Conservation (phyloP, 352 stramenopile genomes). For the Phytopythium oedochilum region DNA sequence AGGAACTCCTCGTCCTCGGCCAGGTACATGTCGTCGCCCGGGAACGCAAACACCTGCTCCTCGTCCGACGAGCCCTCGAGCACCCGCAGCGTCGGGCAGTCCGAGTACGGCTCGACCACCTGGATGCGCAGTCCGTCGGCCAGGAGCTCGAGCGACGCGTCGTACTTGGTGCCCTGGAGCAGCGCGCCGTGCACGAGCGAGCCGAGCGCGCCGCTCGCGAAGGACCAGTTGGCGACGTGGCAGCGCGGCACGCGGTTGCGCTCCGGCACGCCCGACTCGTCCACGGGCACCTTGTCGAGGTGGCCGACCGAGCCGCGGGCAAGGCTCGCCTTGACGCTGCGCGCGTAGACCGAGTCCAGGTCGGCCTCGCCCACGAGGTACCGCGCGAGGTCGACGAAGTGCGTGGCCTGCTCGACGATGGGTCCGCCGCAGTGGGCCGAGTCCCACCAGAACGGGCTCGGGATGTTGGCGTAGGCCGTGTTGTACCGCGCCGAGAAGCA, state of each 20-base stretch:
- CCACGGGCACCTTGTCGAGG: conserved; percentile 27
- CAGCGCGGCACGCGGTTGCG: conserved; percentile 26
- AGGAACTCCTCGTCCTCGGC: conserved; percentile 32
- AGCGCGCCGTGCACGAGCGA: conserved; percentile 28
- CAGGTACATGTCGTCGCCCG: conserved; percentile 35
- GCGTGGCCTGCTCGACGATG: conserved; percentile 36
- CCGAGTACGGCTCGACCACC: conserved; percentile 33
- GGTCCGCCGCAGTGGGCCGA: conserved; percentile 28
- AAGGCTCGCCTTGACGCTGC: conserved; percentile 38
- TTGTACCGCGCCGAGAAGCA: conserved; percentile 34
- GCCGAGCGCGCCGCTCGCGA: conserved; percentile 26
- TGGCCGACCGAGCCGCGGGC: conserved; percentile 21
- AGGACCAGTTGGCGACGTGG: conserved; percentile 31
- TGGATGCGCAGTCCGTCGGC: conserved; percentile 27
- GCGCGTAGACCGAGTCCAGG: conserved; percentile 29
- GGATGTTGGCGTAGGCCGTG: conserved; percentile 27
- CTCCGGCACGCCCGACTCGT: conserved; percentile 15
- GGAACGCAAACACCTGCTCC: conserved; percentile 27
- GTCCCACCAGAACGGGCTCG: conserved; percentile 37
- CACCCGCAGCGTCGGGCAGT: conserved; percentile 26
- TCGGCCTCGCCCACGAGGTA: conserved; percentile 31
- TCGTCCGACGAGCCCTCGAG: conserved; percentile 22
- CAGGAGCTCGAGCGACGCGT: conserved; percentile 30
- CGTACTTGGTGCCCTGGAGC: conserved; percentile 25
- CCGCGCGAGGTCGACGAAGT: conserved; percentile 31